Evolutionary conservation across 1,284 basidiomycete genomes (phyloP).

Genomic region (Salmacisia buchloeana): DNA sequence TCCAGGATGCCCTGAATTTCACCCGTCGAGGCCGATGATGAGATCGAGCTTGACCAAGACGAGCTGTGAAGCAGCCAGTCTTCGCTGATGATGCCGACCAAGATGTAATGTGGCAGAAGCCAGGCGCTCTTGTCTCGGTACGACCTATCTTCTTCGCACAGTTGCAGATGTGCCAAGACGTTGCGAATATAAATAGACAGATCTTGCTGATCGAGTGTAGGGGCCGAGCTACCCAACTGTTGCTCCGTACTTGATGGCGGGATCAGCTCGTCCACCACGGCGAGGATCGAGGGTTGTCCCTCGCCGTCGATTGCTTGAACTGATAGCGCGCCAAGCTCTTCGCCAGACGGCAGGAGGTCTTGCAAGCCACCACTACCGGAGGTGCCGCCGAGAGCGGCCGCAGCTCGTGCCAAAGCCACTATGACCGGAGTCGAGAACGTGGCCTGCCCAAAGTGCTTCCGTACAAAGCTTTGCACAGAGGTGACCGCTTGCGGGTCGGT

Average conservation of each 20-base stretch:
- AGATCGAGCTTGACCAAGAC: conserved; percentile 57
- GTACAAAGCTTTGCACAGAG: neutral
- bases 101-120: conserved; percentile 54
- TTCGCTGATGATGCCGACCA: conserved; percentile 47
- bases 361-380: no score
- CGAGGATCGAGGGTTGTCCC: no score
- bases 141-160: conserved; percentile 58
- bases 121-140: conserved; percentile 60
- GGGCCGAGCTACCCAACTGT: no score
- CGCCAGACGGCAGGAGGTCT: no score
- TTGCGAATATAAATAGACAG: neutral
- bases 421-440: neutral
- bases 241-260: no score
- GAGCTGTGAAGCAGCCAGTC: conserved; percentile 55
- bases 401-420: neutral
- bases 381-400: no score
- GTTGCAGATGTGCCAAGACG: neutral
- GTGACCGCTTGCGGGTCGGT: neutral
- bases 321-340: no score
- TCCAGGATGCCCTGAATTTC: neutral
- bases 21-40: conserved; percentile 25
- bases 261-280: no score
- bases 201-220: neutral
- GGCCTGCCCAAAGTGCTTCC: neutral
- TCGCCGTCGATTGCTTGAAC: no score